Conservation (phyloP, 2,329 filamentous ascomycete genomes). For the Cladophialophora psammophila region DNA sequence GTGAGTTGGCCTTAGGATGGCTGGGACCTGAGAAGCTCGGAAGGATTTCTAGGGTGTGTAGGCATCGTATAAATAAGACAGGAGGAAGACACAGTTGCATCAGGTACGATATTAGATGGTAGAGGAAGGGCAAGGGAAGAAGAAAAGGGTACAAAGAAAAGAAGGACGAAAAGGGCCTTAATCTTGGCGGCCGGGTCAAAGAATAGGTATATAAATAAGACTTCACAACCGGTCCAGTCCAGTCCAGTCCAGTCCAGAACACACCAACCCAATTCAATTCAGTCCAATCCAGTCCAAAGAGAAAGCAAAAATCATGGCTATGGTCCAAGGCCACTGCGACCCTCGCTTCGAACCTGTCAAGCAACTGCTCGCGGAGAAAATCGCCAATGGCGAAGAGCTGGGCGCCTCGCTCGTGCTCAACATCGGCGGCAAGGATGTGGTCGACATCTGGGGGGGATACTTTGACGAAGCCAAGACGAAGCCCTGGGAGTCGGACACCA, state of each 20-base stretch:
- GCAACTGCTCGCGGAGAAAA: constrained; percentile 45
- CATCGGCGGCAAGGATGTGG: constrained; percentile 51
- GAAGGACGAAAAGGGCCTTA: no score
- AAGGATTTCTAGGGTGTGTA: no score
- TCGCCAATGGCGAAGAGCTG: constrained; percentile 52
- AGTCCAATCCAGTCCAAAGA: background rate
- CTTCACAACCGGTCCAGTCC: background rate
- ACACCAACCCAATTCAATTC: background rate
- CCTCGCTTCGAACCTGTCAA: constrained; percentile 48
- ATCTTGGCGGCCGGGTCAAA: no score
- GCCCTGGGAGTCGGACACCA: constrained; percentile 35
- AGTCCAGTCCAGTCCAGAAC: no score
- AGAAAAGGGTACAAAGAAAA: no score
- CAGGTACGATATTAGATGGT: no score
- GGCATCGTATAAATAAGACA: no score
- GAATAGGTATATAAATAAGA: no score
- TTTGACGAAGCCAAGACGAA: constrained; percentile 43
- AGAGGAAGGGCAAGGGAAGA: no score
- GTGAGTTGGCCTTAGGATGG: no score
- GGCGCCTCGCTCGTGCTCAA: constrained; percentile 56
- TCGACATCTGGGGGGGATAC: constrained; percentile 57
- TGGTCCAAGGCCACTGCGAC: constrained; percentile 48
- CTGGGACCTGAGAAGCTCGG: no score
- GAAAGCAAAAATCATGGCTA: constrained; percentile 20
- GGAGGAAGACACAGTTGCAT: no score